Evolutionary conservation across 768 basidiomycete genomes (phyloP), one percentile per base, ranked within the genome.

Genomic region (Suillus discolor): DNA sequence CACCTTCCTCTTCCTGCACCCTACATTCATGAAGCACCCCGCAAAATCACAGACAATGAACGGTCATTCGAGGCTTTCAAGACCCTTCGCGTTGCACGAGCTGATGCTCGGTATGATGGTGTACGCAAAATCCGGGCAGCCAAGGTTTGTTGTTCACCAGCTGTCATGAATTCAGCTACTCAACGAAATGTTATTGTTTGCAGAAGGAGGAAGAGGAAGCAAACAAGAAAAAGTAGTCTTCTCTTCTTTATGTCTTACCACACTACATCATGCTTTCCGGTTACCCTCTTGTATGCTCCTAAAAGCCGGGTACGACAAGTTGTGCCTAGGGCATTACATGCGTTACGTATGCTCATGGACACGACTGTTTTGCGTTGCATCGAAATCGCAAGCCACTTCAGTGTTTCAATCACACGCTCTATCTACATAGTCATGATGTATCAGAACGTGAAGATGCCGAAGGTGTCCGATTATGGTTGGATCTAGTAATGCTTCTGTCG

Each of bases 121-220:
- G 82, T 81, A 71, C 92, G 95, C 83, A 95, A 94, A 82, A 82
- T 87, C 69, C 90, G 94, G 69, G 88, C 89, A 70, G 88, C 89
- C 74, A 95, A 96, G 91, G 93, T 89, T 73, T 66, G 89, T 80
- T 39, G 42, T 65, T 44, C 20, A 44, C 47, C n/a, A n/a, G 41
- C 45, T 20, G 4, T 41, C 54, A 20, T 39, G 36, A 42, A 11
- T 67, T 28, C 42, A 38, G 41, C 60, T 34, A 62, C 73, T 74
- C 5, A 78, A 71, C 31, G 44, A 42, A 39, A 31, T 64, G 62
- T 34, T 63, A 31, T 42, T 34, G 36, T 64, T 57, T 72, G 66
- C 73, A 93, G 92, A 92, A 90, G 77, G 93, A 92, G 71, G 94
- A 94, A 77, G 94, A 96, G 85, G 94, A 95, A 77, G 93, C 91